Conservation (phyloP, 352 stramenopile species). For the Thalassiosira hispida region DNA sequence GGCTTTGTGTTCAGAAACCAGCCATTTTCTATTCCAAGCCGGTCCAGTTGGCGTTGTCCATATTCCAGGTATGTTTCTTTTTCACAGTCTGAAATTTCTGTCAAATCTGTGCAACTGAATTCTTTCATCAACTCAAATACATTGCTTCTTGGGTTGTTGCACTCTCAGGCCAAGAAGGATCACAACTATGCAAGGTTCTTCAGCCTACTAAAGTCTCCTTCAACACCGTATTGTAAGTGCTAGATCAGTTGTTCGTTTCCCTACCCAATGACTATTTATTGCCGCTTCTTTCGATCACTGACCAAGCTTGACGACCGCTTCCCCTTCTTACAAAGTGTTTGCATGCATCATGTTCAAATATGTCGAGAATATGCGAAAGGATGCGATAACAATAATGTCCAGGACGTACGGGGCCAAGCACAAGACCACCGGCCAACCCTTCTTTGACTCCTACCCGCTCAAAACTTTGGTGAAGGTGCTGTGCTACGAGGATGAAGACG, state of each 20-base stretch:
- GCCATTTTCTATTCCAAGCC: conserved; percentile 77
- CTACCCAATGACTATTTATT: no score
- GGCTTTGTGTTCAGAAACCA: conserved; percentile 64
- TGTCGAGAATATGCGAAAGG: conserved; percentile 80
- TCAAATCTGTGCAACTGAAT: neutral
- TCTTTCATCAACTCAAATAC: no score
- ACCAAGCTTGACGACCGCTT: neutral
- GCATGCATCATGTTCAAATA: conserved; percentile 86
- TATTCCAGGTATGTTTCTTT: conserved; percentile 72
- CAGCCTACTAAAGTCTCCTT: conserved; percentile 58
- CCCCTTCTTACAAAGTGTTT: conserved; percentile 57
- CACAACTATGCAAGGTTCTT: conserved; percentile 84
- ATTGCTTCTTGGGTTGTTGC: no score
- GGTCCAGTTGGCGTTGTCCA: conserved; percentile 82
- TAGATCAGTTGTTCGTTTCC: neutral
- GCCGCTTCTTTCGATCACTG: neutral
- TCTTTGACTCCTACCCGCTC: conserved; percentile 80
- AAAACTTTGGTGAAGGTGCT: conserved; percentile 68
- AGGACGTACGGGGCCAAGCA: conserved; percentile 74
- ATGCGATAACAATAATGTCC: conserved; percentile 78
- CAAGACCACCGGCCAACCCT: conserved; percentile 70
- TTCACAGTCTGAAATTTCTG: neutral
- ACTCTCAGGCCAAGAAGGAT: conserved; percentile 68
- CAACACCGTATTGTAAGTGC: conserved; percentile 72
- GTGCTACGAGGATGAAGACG: conserved; percentile 80